These are phyloP conservation scores for Hypomontagnella submonticulosa DNA, from an alignment of 495 filamentous ascomycete genomes.

Conservation along the genomic window DNA sequence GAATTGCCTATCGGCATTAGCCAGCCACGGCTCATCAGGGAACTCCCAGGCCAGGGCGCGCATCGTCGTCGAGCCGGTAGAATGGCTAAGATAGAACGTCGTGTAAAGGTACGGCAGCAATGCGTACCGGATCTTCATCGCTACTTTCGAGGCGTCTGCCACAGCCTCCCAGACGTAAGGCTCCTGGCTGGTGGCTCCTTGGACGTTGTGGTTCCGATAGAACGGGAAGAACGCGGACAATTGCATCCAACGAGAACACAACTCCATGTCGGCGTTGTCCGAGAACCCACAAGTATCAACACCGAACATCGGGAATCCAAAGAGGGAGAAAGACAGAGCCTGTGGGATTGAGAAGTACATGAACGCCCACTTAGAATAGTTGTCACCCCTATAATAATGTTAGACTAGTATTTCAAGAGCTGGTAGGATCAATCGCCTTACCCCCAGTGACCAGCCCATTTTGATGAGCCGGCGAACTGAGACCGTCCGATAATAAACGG, in stretches of 20 bases:
- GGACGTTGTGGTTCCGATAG: constrained; percentile 84
- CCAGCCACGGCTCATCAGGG: constrained; percentile 76
- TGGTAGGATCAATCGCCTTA: constrained; percentile 19
- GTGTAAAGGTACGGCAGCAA: constrained; percentile 88
- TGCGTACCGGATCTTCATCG: constrained; percentile 79
- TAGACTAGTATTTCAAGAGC: not conserved
- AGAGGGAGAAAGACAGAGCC: constrained; percentile 80
- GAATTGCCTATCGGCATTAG: constrained; percentile 77
- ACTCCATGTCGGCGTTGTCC: constrained; percentile 75
- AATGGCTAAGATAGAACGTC: constrained; percentile 75
- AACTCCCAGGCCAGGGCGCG: constrained; percentile 87
- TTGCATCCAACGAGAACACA: constrained; percentile 90
- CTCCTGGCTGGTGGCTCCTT: constrained; percentile 74
- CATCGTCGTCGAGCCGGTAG: constrained; percentile 78
- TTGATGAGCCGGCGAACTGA: constrained; percentile 83
- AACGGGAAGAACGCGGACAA: constrained; percentile 88
- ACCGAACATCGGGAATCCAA: constrained; percentile 90
- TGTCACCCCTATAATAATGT: constrained; percentile 67
- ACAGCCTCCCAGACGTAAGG: constrained; percentile 80
- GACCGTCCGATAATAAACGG: constrained; percentile 89
- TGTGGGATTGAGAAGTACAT: constrained; percentile 86
- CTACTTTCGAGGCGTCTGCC: constrained; percentile 69
- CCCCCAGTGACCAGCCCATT: constrained; percentile 88
- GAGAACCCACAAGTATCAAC: constrained; percentile 85
- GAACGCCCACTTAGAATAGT: constrained; percentile 72